Percentiles rank a stretch among this genome's conserved stretches.
Evolutionary conservation across 345 rosid species (phyloP).

Genomic region (Populus deltoides): DNA sequence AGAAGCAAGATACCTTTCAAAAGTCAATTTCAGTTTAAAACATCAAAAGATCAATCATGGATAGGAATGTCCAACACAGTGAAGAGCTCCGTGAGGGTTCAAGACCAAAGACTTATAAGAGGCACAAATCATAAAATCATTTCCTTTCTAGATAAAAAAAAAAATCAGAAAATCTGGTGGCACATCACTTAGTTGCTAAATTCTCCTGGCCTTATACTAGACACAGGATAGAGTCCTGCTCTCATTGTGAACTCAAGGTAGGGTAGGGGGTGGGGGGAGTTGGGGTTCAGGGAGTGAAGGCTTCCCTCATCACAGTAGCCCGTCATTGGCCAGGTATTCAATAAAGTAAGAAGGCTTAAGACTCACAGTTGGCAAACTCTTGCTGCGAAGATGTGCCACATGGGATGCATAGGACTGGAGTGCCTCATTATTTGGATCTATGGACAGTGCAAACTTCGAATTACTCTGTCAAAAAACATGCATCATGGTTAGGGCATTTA

Average conservation of each 20-base stretch:
- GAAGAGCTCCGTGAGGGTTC: background rate
- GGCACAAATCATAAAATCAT: background rate
- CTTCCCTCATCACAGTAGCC: background rate
- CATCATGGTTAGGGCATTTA: constrained; percentile 7
- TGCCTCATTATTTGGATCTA: constrained; percentile 86
- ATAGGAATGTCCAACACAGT: background rate
- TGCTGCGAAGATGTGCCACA: constrained; percentile 75
- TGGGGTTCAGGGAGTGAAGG: background rate
- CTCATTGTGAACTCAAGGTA: background rate
- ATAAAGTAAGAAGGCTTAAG: background rate
- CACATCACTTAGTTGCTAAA: background rate
- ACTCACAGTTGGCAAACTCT: constrained; percentile 79
- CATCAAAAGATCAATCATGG: background rate
- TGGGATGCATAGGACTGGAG: constrained; percentile 76
- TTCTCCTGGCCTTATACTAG: background rate
- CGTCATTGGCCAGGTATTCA: background rate
- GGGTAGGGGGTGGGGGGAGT: background rate
- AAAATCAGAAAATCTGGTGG: background rate
- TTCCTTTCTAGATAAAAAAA: background rate
- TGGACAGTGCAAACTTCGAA: constrained; percentile 81
- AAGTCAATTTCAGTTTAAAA: background rate
- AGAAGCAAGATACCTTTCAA: background rate
- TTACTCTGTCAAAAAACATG: constrained; percentile 54
- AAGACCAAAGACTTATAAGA: background rate
- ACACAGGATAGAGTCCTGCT: background rate